A percentile compares a stretch with the other conserved stretches of the same genome.
Evolutionary conservation across 2,329 filamentous ascomycete genomes (phyloP).

Genomic region (Cadophora sp.): DNA sequence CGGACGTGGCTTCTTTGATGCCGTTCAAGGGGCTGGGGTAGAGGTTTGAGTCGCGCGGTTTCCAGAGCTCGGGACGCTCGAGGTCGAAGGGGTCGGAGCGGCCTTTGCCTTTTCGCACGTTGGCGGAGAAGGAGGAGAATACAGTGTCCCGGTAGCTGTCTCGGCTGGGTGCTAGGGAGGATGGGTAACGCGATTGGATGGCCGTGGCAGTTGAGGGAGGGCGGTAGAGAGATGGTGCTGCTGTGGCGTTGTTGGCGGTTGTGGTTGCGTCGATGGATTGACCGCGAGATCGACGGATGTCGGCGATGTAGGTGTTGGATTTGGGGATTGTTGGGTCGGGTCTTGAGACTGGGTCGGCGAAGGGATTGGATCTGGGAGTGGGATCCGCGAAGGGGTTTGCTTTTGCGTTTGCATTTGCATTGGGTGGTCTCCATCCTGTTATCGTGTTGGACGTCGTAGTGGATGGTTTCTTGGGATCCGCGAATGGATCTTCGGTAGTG

Average conservation of each 20-base stretch:
- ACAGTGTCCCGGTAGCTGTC: constrained; percentile 49
- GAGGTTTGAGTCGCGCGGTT: constrained; percentile 22
- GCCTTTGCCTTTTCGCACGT: constrained; percentile 60
- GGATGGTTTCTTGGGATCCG: constrained; percentile 32
- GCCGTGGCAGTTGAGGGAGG: constrained; percentile 30
- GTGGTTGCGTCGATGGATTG: constrained; percentile 49
- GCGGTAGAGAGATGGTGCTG: constrained; percentile 25
- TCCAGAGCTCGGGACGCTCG: constrained; percentile 58
- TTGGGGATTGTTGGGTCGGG: constrained; percentile 44
- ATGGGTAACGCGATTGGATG: constrained; percentile 40
- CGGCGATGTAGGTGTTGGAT: constrained; percentile 53
- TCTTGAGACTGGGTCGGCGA: constrained; percentile 37
- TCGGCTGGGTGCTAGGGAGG: constrained; percentile 40
- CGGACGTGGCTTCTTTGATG: neutral
- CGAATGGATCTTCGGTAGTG: constrained; percentile 38
- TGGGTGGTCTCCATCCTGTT: constrained; percentile 17
- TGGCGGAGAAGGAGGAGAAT: constrained; percentile 50
- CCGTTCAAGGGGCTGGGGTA: constrained; percentile 18
- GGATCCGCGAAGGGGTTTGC: constrained; percentile 40
- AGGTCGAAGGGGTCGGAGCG: constrained; percentile 71
- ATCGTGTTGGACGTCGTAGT: constrained; percentile 2
- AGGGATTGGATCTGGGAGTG: constrained; percentile 28
- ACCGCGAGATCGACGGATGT: constrained; percentile 57
- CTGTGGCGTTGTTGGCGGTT: constrained; percentile 39
- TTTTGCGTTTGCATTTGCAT: constrained; percentile 20